These are phyloP conservation scores for Scheffersomyces parashehatae DNA, from an alignment of 1,139 yeast species.

Conservation along the genomic window DNA sequence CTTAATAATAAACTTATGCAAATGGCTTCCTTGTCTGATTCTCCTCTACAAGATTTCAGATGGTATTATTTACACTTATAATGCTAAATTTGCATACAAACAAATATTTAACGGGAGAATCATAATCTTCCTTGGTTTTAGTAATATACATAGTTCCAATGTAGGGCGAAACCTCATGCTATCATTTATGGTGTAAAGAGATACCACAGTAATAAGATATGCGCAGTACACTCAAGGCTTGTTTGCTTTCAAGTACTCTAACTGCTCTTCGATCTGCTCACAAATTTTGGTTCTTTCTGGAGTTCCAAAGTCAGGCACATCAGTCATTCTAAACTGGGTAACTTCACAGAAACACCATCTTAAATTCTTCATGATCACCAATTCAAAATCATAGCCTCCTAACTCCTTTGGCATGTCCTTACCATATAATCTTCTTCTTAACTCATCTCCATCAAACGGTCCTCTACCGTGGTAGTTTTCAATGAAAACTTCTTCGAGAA, in stretches of 20 bases:
- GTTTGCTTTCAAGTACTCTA: neutral
- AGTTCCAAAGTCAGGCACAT: conserved; percentile 22
- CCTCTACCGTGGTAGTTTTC: conserved; percentile 30
- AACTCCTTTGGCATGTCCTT: conserved; percentile 26
- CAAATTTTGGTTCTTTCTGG: conserved; percentile 27
- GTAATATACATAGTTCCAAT: no score
- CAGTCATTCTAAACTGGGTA: conserved; percentile 18
- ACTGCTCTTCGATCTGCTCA: conserved; percentile 23
- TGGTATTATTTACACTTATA: no score
- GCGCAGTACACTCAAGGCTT: neutral
- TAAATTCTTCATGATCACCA: conserved; percentile 24
- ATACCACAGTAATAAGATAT: no score
- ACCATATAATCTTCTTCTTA: conserved; percentile 32
- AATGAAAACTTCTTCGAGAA: conserved; percentile 26
- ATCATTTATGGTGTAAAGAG: no score
- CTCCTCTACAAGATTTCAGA: no score
- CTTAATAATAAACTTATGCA: no score
- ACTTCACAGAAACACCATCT: conserved; percentile 31
- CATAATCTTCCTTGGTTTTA: no score
- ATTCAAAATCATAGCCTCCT: conserved; percentile 31
- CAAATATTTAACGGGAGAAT: no score
- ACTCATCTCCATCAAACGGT: conserved; percentile 17
- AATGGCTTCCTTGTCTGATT: no score
- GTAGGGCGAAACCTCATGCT: no score
- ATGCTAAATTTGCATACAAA: no score